These are phyloP conservation scores for Penicillium macrosclerotiorum DNA, from an alignment of 495 filamentous ascomycete species.

Conservation along the genomic window DNA sequence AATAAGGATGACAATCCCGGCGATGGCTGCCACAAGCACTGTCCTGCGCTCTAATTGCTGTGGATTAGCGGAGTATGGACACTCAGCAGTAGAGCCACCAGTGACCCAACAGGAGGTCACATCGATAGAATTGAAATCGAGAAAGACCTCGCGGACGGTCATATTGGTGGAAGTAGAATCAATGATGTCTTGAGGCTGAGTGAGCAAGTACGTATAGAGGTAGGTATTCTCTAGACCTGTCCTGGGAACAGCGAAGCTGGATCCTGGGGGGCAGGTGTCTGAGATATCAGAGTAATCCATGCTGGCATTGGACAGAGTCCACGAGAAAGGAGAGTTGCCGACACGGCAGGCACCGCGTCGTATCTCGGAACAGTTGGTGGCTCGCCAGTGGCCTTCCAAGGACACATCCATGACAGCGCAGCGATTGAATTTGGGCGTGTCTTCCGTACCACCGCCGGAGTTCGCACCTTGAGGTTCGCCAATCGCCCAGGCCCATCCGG, in stretches of 20 bases:
- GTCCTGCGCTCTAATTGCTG: constrained; percentile 38
- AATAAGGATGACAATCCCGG: constrained; percentile 57
- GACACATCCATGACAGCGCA: constrained; percentile 54
- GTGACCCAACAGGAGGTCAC: constrained; percentile 57
- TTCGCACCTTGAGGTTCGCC: constrained; percentile 50
- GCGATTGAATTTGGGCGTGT: constrained; percentile 30
- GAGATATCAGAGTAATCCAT: constrained; percentile 35
- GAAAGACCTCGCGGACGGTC: constrained; percentile 40
- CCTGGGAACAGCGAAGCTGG: constrained; percentile 51
- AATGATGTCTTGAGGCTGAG: constrained; percentile 20
- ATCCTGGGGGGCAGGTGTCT: constrained; percentile 38
- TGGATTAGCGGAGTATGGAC: constrained; percentile 49
- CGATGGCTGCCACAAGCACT: constrained; percentile 59
- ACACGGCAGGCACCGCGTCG: constrained; percentile 56
- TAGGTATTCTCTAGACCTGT: constrained; percentile 63
- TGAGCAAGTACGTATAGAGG: constrained; percentile 38
- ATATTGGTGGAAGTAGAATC: constrained; percentile 24
- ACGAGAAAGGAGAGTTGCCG: constrained; percentile 48
- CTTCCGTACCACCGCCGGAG: constrained; percentile 18
- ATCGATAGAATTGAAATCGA: constrained; percentile 60
- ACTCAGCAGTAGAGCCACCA: constrained; percentile 47
- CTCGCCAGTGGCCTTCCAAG: constrained; percentile 51
- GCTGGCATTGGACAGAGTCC: constrained; percentile 44
- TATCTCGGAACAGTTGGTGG: constrained; percentile 49
- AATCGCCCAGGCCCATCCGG: constrained; percentile 60